Percentiles rank a stretch among this genome's conserved stretches.
These are phyloP conservation scores for Starmerella tilneyi DNA, from an alignment of 805 yeast species.

Conservation along the genomic window DNA sequence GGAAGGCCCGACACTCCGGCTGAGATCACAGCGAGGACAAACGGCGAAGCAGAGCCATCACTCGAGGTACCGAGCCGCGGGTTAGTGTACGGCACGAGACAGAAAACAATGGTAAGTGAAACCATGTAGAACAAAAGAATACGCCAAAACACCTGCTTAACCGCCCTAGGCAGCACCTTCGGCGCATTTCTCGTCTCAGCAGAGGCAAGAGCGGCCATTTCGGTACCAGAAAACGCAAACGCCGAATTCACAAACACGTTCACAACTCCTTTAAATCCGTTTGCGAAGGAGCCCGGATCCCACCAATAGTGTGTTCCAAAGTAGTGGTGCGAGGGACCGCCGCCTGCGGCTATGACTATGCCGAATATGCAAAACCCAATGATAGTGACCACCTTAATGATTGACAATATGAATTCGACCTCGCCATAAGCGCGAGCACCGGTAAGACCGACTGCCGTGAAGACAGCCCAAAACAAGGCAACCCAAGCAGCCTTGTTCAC, in stretches of 20 bases:
- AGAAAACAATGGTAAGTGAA: constrained; percentile 47
- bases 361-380: constrained; percentile 50
- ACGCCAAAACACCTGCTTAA: constrained; percentile 78
- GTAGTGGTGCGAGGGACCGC: constrained; percentile 48
- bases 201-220: constrained; percentile 62
- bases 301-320: constrained; percentile 53
- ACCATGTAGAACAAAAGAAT: constrained; percentile 59
- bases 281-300: constrained; percentile 51
- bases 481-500: constrained; percentile 46
- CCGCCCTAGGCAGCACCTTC: constrained; percentile 57
- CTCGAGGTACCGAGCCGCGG: constrained; percentile 40
- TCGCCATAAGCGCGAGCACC: constrained; percentile 51
- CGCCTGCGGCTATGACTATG: constrained; percentile 45
- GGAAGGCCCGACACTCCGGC: constrained; percentile 59
- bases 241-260: constrained; percentile 57
- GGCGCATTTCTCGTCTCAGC: constrained; percentile 67
- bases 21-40: constrained; percentile 54
- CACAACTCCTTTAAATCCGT: constrained; percentile 56
- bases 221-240: constrained; percentile 66
- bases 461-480: constrained; percentile 41
- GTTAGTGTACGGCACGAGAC: constrained; percentile 60
- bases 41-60: constrained; percentile 58
- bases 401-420: constrained; percentile 48
- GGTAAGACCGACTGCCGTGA: constrained; percentile 39
- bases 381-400: constrained; percentile 46